Evolutionary conservation across 2,329 filamentous ascomycete species (phyloP).

Genomic region (Pseudocercospora ulei): DNA sequence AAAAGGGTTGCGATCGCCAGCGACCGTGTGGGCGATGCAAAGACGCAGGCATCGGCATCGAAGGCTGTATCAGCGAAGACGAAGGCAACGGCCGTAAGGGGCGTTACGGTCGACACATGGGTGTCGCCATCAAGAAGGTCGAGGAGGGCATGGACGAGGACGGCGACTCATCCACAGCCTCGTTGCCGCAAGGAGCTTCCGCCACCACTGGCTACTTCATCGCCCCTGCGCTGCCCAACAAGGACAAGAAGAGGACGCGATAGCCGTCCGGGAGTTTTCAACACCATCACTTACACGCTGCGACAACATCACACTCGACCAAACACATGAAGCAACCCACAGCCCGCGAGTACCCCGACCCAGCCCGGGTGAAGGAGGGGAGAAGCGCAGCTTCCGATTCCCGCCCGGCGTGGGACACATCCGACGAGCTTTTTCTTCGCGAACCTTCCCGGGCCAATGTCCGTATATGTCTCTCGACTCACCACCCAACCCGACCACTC

Average conservation of each 20-base stretch:
- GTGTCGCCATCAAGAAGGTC: slow-evolving; percentile 54
- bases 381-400: too few species aligned
- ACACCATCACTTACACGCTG: too few species aligned
- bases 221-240: slow-evolving; percentile 41
- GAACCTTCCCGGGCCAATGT: too few species aligned
- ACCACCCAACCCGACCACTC: slow-evolving; percentile 1
- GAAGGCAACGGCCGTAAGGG: slow-evolving; percentile 96
- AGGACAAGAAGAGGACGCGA: slow-evolving; percentile 52
- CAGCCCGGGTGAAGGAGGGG: too few species aligned
- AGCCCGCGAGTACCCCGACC: too few species aligned
- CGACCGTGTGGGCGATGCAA: slow-evolving; percentile 90
- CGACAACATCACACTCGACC: too few species aligned
- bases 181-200: slow-evolving; percentile 30
- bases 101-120: slow-evolving; percentile 67
- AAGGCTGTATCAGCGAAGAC: slow-evolving; percentile 94
- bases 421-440: neutral
- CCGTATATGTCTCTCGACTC: slow-evolving; percentile 5
- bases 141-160: slow-evolving; percentile 21
- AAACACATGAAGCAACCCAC: too few species aligned
- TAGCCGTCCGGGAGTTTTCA: slow-evolving; percentile 3
- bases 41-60: slow-evolving; percentile 84
- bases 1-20: slow-evolving; percentile 97
- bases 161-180: slow-evolving; percentile 14
- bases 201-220: slow-evolving; percentile 29
- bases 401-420: too few species aligned